Conservation (phyloP, 2,329 filamentous ascomycete species). For the Pseudogymnoascus destructans region DNA sequence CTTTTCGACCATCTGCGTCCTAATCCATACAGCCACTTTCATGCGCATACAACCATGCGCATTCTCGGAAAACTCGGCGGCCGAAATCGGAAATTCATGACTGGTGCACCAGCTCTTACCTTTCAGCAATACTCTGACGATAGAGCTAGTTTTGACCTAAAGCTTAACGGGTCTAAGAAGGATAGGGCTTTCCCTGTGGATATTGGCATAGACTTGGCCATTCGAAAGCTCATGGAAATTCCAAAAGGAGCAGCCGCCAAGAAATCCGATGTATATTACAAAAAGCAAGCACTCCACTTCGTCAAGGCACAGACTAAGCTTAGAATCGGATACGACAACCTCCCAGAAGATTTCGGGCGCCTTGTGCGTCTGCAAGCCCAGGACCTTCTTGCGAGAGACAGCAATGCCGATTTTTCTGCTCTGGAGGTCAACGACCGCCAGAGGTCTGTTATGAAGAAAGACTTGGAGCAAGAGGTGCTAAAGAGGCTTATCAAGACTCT, state of each 20-base stretch:
- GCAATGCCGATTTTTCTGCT: slow-evolving; percentile 54
- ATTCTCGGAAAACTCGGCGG: slow-evolving; percentile 95
- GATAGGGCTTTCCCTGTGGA: slow-evolving; percentile 79
- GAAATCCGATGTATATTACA: slow-evolving; percentile 65
- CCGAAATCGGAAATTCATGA: slow-evolving; percentile 90
- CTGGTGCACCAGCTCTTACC: slow-evolving; percentile 68
- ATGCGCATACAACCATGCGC: slow-evolving; percentile 93
- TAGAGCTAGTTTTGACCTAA: slow-evolving; percentile 71
- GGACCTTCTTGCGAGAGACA: slow-evolving; percentile 62
- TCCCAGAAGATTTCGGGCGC: slow-evolving; percentile 80
- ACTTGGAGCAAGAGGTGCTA: slow-evolving; percentile 66
- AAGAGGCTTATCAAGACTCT: slow-evolving; percentile 82
- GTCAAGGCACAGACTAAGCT: slow-evolving; percentile 84
- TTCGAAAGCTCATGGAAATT: slow-evolving; percentile 73
- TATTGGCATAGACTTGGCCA: slow-evolving; percentile 76
- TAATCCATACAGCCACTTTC: slow-evolving; percentile 91
- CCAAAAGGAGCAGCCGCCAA: slow-evolving; percentile 48
- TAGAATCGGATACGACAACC: slow-evolving; percentile 70
- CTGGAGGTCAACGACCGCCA: slow-evolving; percentile 67
- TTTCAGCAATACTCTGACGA: slow-evolving; percentile 85
- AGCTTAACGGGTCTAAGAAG: slow-evolving; percentile 76
- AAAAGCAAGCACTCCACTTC: slow-evolving; percentile 80
- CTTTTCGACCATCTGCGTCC: slow-evolving; percentile 92
- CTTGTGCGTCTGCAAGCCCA: slow-evolving; percentile 80
- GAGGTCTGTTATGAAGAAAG: slow-evolving; percentile 75